These are phyloP conservation scores for Mrakia gelida DNA, from an alignment of 768 basidiomycete genomes.

Conservation along the genomic window DNA sequence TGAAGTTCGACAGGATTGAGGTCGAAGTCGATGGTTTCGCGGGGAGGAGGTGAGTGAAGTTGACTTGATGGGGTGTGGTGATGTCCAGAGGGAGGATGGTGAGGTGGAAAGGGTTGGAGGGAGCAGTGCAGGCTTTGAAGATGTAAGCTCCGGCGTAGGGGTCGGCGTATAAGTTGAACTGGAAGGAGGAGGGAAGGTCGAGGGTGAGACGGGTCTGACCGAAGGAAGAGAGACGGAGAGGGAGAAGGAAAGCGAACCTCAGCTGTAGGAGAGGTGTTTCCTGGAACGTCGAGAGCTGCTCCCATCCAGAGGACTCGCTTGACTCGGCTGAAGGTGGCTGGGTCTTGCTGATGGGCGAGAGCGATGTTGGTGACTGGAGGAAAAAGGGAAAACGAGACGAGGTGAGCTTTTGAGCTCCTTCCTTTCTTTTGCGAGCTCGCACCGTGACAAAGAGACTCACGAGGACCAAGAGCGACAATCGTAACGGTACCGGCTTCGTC, in stretches of 20 bases:
- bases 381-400: background rate
- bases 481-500: slow-evolving; percentile 41
- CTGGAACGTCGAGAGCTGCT: slow-evolving; percentile 86
- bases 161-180: slow-evolving; percentile 53
- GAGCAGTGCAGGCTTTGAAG: slow-evolving; percentile 34
- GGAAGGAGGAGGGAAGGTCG: background rate
- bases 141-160: slow-evolving; percentile 75
- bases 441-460: slow-evolving; percentile 36
- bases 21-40: slow-evolving; percentile 49
- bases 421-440: background rate
- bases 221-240: background rate
- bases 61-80: slow-evolving; percentile 72
- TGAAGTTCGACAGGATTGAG: slow-evolving; percentile 52
- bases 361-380: slow-evolving; percentile 73
- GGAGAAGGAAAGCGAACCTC: slow-evolving; percentile 60
- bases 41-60: slow-evolving; percentile 53
- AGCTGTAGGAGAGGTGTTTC: slow-evolving; percentile 73
- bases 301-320: slow-evolving; percentile 82
- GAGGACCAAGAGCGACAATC: slow-evolving; percentile 44
- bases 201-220: slow-evolving; percentile 7
- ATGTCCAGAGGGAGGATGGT: slow-evolving; percentile 70
- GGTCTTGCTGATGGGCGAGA: slow-evolving; percentile 56
- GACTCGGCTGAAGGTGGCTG: slow-evolving; percentile 52
- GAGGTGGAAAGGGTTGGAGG: slow-evolving; percentile 34
- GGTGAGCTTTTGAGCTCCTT: background rate